Evolutionary conservation across 768 basidiomycete genomes (phyloP).

Genomic region (Porpolomopsis calyptriformis): DNA sequence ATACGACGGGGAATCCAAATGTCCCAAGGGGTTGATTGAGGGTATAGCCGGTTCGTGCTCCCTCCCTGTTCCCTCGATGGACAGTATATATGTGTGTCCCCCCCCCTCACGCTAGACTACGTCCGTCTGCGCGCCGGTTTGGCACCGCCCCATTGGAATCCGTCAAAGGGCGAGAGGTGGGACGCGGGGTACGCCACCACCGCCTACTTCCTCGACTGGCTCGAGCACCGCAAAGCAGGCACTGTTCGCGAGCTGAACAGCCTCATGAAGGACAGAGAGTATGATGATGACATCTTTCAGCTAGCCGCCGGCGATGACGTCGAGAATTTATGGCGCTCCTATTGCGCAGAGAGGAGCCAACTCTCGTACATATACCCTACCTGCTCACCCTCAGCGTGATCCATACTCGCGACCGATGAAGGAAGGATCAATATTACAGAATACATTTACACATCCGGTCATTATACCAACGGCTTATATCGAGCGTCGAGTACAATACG

Average conservation of each 20-base stretch:
- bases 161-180: conserved; percentile 41
- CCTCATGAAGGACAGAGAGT: conserved; percentile 36
- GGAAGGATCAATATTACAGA: too few species aligned
- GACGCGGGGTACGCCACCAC: conserved; percentile 70
- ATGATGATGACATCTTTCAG: conserved; percentile 43
- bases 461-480: background rate
- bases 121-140: conserved; percentile 52
- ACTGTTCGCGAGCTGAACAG: conserved; percentile 50
- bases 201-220: conserved; percentile 66
- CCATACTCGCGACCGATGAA: too few species aligned
- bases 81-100: background rate
- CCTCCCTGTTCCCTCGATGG: background rate
- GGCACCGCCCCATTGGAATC: conserved; percentile 63
- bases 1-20: conserved; percentile 47
- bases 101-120: conserved; percentile 39
- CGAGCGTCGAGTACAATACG: background rate
- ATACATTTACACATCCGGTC: background rate
- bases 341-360: conserved; percentile 34
- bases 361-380: too few species aligned
- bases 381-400: too few species aligned
- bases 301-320: conserved; percentile 42
- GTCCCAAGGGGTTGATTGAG: conserved; percentile 65
- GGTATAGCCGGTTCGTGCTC: conserved; percentile 64
- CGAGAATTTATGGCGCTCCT: conserved; percentile 47
- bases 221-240: conserved; percentile 42